These are phyloP conservation scores for Ulmus americana DNA, from an alignment of 331 rosid species.

Conservation along the genomic window DNA sequence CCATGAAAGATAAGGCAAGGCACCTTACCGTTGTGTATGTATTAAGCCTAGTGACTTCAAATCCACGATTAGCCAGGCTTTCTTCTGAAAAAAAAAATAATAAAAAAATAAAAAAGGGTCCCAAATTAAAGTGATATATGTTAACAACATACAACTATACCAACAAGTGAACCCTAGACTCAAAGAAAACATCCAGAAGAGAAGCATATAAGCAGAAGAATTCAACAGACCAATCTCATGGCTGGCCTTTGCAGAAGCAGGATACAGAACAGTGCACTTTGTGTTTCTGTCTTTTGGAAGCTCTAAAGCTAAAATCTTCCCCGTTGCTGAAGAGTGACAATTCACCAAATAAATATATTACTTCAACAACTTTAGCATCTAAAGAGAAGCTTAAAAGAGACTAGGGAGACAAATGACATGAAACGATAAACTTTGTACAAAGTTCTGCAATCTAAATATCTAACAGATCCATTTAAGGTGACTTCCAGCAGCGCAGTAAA, in stretches of 20 bases:
- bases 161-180: neutral
- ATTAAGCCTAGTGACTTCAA: slow-evolving; percentile 80
- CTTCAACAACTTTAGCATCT: slow-evolving; percentile 11
- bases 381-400: slow-evolving; percentile 1
- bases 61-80: slow-evolving; percentile 79
- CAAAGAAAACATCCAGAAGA: neutral
- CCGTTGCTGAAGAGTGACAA: slow-evolving; percentile 59
- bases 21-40: slow-evolving; percentile 80
- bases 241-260: slow-evolving; percentile 94
- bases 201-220: slow-evolving; percentile 15
- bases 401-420: neutral
- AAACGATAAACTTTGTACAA: neutral
- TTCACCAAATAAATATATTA: slow-evolving; percentile 17
- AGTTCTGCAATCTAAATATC: neutral
- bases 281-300: slow-evolving; percentile 61
- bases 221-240: slow-evolving; percentile 65
- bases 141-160: neutral
- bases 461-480: neutral
- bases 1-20: slow-evolving; percentile 28
- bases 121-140: neutral
- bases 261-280: slow-evolving; percentile 77
- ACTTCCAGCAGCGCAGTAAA: neutral
- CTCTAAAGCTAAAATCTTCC: slow-evolving; percentile 78
- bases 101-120: neutral
- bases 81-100: slow-evolving; percentile 47